phyloP scores from a whole-genome alignment of 495 filamentous ascomycete genomes.

The Letharia lupina region DNA sequence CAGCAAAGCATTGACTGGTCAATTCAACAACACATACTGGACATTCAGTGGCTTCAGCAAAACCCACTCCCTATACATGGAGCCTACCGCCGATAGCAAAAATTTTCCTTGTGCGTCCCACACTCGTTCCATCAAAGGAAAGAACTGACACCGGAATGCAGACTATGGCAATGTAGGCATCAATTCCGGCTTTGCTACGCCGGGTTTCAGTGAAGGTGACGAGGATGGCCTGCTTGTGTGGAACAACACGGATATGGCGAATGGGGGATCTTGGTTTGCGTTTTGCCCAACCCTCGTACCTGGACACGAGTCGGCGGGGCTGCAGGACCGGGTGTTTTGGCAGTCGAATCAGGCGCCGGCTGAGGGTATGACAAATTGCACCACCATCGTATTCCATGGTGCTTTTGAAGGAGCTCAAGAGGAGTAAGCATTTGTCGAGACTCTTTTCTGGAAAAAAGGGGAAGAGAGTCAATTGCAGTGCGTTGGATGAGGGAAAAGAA shows the following conservation, averaged over 20 bases:
- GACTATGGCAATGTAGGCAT: not conserved
- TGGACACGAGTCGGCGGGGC: not conserved
- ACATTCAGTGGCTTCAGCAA: not conserved
- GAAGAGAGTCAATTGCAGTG: too few species aligned
- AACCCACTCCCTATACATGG: not conserved
- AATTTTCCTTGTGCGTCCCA: not conserved
- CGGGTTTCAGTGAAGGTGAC: not conserved
- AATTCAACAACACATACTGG: not conserved
- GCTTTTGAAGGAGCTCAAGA: not conserved
- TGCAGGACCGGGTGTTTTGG: slow-evolving; percentile 1
- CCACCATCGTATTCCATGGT: not conserved
- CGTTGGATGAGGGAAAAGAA: too few species aligned
- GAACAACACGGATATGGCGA: slow-evolving; percentile 4
- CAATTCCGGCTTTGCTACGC: not conserved
- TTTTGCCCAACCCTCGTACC: not conserved
- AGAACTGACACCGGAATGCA: not conserved
- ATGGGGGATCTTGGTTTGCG: not conserved
- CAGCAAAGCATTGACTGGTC: not conserved
- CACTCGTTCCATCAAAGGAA: not conserved
- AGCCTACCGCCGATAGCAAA: not conserved
- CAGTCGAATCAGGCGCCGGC: not conserved
- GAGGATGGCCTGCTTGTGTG: not conserved
- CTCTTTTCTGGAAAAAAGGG: not conserved
- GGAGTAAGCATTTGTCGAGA: not conserved
- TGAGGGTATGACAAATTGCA: not conserved